Conservation (phyloP, 1,139 yeast genomes). For the Candida dubliniensis region DNA sequence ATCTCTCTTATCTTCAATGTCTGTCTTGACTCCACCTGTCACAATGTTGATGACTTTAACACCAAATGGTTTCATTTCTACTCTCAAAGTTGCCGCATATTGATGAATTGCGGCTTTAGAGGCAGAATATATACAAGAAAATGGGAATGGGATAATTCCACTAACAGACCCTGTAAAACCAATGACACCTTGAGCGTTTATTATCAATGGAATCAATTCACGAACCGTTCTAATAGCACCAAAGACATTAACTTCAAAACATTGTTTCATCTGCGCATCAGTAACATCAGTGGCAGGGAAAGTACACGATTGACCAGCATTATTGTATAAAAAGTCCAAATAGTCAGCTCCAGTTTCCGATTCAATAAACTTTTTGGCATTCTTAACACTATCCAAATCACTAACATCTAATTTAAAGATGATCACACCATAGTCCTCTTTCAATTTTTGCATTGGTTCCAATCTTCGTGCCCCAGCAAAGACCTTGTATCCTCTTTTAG, state of each 20-base stretch:
- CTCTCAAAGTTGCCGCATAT: constrained; percentile 59
- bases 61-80: constrained; percentile 71
- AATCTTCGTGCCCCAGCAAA: constrained; percentile 65
- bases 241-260: constrained; percentile 67
- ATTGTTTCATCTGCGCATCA: constrained; percentile 53
- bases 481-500: constrained; percentile 61
- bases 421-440: constrained; percentile 33
- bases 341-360: constrained; percentile 40
- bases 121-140: constrained; percentile 66
- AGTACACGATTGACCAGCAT: constrained; percentile 63
- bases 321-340: constrained; percentile 51
- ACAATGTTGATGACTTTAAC: constrained; percentile 57
- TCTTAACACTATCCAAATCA: constrained; percentile 46
- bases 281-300: constrained; percentile 69
- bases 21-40: constrained; percentile 64
- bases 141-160: constrained; percentile 69
- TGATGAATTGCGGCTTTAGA: constrained; percentile 76
- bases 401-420: constrained; percentile 44
- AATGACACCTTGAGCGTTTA: constrained; percentile 68
- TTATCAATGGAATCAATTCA: constrained; percentile 56
- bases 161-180: constrained; percentile 76
- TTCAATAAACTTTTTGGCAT: constrained; percentile 42
- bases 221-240: constrained; percentile 67
- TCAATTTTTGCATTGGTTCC: constrained; percentile 58
- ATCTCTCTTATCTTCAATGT: constrained; percentile 51